phyloP scores from a whole-genome alignment of 1,139 yeast genomes.

The Taphrina populina region DNA sequence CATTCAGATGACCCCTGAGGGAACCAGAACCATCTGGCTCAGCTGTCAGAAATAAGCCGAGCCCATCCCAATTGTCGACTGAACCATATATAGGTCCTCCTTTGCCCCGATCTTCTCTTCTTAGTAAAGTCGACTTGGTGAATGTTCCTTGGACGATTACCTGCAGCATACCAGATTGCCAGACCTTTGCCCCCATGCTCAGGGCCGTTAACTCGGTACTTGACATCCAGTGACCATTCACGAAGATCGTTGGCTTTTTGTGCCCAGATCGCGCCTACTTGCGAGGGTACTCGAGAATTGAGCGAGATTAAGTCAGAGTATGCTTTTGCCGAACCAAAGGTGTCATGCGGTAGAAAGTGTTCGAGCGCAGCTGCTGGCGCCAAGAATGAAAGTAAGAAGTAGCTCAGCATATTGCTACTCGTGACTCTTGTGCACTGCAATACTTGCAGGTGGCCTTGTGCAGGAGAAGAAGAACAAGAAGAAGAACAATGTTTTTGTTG shows the following conservation, averaged over 20 bases:
- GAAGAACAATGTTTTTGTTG: too few species aligned
- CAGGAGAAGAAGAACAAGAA: too few species aligned
- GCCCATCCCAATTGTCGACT: constrained; percentile 47
- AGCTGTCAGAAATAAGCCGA: constrained; percentile 46
- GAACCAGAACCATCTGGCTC: constrained; percentile 41
- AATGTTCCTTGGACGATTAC: constrained; percentile 33
- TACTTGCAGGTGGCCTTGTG: too few species aligned
- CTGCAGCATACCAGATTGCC: constrained; percentile 46
- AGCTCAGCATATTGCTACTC: too few species aligned
- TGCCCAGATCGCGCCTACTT: constrained; percentile 45
- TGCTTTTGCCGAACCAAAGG: constrained; percentile 25
- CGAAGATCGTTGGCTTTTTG: constrained; percentile 40
- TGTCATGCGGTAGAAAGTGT: constrained; percentile 11
- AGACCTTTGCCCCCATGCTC: constrained; percentile 45
- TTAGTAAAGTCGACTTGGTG: neutral
- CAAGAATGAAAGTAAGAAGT: too few species aligned
- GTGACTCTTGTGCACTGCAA: too few species aligned
- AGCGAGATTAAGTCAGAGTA: constrained; percentile 15
- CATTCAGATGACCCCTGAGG: constrained; percentile 48
- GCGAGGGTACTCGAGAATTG: constrained; percentile 32
- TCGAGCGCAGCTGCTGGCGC: constrained; percentile 1
- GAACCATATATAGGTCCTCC: constrained; percentile 47
- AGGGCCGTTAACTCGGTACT: constrained; percentile 43
- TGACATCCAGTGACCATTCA: constrained; percentile 46
- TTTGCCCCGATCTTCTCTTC: constrained; percentile 31